phyloP scores from a whole-genome alignment of 78 protist genomes.

The Dictyostelium capitatum region DNA sequence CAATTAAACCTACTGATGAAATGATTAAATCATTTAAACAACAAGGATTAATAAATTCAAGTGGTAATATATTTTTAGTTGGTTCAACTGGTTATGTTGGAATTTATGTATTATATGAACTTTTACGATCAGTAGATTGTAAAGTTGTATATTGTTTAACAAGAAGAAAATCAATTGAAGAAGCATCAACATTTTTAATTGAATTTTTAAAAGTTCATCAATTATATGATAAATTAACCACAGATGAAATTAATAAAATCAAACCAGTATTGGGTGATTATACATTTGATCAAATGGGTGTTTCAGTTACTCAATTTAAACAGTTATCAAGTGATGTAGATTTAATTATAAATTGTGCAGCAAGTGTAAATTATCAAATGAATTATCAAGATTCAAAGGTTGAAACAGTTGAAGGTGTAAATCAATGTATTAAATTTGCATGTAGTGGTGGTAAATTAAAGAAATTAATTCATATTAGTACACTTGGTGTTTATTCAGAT shows the following conservation, averaged over 20 bases:
- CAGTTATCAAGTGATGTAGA: not conserved
- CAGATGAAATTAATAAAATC: not conserved
- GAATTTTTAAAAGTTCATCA: not conserved
- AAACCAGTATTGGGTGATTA: not conserved
- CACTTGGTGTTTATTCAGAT: too few relatives aligned
- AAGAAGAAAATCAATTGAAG: too few relatives aligned
- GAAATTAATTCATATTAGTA: not conserved
- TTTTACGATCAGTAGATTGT: not conserved
- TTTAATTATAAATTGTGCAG: slow-evolving; percentile 16
- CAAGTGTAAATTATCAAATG: slow-evolving; percentile 12
- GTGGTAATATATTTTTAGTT: slow-evolving; percentile 27
- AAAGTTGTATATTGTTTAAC: slow-evolving; percentile 20
- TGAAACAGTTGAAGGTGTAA: not conserved
- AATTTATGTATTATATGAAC: slow-evolving; percentile 14
- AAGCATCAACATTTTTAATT: too few relatives aligned
- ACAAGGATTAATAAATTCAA: too few relatives aligned
- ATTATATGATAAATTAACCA: not conserved
- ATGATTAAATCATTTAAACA: not conserved
- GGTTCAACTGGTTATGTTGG: slow-evolving; percentile 44
- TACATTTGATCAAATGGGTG: not conserved
- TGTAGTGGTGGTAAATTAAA: not conserved
- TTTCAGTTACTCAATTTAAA: not conserved
- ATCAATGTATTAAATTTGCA: not conserved
- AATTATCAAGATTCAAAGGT: not conserved
- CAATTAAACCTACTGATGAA: not conserved